Base-by-base conservation (phyloP, 176 grass and related monocot genomes). In the Bothriochloa decipiens region DNA sequence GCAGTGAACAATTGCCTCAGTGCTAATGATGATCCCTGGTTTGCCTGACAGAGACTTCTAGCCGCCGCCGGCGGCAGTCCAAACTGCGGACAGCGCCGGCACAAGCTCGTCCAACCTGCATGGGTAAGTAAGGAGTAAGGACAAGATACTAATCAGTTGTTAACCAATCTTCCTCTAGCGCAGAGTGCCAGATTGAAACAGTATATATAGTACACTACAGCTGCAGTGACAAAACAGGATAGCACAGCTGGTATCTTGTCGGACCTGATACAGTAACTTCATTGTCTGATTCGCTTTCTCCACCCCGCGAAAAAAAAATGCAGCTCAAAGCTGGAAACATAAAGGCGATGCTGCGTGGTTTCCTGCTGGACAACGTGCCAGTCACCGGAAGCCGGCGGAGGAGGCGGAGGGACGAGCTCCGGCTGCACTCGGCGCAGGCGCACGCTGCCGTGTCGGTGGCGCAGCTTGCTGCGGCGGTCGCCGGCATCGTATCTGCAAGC, bases 381-480 rank as follows among this genome's bases (percentile, higher is more conserved):
- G 15, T 73, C 53, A 90, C 70, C 11, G 81, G 83, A 7, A 77
- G 81, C 80, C 76, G 83, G 87, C 82, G 78, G 33, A 86, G 84
- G 83, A 57, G 65, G 66, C 84, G 90, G 13, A 63, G 75, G 43
- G 93, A 98, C 71, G 91, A 86, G 74, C 53, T 93, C 83, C 79
- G 96, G 45, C 76, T 98, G 32, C 86, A 93, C 76, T 60, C 85
- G 65, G 93, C 93, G 70, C 93, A 98, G 86, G 87, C 92, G 18
- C 93, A 98, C 37, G 91, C 96, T 0, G 93, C 89, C 35, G 85
- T 98, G 13, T 88, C 92, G 26, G 96, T 98, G 6, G 87, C 96
- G 42, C 94, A 90, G 83, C 82, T 98, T 15, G 93, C 96, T 1
- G 82, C 96, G 3, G 93, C 93, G 2, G 80, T 95, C 13, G 91